Evolutionary conservation across 129 eudicot genomes (phyloP), one percentile per base, ranked within the genome.

Genomic region (Centrapalus pauciflorus): DNA sequence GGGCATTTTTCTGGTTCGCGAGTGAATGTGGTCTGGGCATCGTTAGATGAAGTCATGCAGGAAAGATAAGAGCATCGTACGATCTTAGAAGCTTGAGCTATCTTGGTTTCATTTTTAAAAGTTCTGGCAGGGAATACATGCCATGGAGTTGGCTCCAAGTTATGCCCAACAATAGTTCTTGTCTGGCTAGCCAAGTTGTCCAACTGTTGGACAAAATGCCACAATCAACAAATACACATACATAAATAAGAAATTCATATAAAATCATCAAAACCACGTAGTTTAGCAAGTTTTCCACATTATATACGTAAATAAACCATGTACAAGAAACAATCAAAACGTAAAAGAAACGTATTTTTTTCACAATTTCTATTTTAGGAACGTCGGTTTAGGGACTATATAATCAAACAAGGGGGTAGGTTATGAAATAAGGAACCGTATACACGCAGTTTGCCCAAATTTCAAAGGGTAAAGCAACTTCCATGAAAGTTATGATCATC

Each of bases 131-230:
- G 90, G 66, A 90, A 90, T 29, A 60, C 8, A 65, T 90, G 97
- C 97, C 97, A 90, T 34, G 97, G 97, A 20, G 95, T 79, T 55
- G 97, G 97, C 26, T 84, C 77, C 71, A 90, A 77, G 74, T 90
- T 90, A 79, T 86, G 95, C 4, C 97, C 97, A 10, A 74, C 81
- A 13, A 90, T 66, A 0, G 97, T 90, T 77, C 81, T 90, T 33
- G 86, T 90, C 55, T 49, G 73, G 5, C 77, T 86, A n/a, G 77
- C 82, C 11, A 77, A 41, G 26, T 66, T 80, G 32, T 77, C 70
- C 55, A 86, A 79, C 90, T 84, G 84, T 68, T 56, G 49, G 14
- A 76, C 48, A 33, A 75, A 71, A 71, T 79, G 77, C 72, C 75
- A 52, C 45, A 49, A 25, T 29, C 38, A 55, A 64, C 37, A 41